phyloP scores from a whole-genome alignment of 495 filamentous ascomycete genomes.

The Alectoria sarmentosa region DNA sequence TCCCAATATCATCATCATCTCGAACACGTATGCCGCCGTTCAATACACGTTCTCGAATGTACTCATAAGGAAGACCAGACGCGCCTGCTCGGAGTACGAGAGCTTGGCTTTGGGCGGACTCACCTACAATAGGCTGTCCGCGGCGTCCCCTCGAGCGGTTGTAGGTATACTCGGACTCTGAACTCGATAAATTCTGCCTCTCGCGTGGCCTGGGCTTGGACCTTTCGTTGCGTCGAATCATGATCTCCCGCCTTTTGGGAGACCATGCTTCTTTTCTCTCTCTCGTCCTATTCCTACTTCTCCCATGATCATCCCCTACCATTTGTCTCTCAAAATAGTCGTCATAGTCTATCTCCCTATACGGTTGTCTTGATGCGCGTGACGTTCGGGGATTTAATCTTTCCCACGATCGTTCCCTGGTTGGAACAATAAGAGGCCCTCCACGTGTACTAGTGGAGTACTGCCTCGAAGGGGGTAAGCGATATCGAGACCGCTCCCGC shows the following conservation, averaged over 20 bases:
- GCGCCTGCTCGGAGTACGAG: background rate
- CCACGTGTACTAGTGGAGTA: background rate
- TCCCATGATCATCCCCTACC: background rate
- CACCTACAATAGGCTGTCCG: background rate
- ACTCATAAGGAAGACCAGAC: background rate
- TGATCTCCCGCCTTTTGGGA: background rate
- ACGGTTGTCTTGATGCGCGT: background rate
- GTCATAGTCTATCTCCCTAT: background rate
- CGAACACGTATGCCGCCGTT: background rate
- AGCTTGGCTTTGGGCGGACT: background rate
- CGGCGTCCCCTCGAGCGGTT: background rate
- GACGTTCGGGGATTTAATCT: background rate
- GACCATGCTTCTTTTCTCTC: background rate
- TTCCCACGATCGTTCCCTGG: background rate
- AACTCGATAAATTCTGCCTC: background rate
- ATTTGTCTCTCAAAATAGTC: background rate
- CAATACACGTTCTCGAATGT: background rate
- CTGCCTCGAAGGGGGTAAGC: background rate
- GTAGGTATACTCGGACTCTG: background rate
- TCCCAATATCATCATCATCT: background rate
- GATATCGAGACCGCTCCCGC: background rate
- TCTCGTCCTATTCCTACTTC: background rate
- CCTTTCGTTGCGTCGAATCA: background rate
- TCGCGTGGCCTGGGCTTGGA: background rate
- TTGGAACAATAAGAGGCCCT: background rate